Base-by-base conservation (phyloP, 352 stramenopile species). In the Phytophthora tubulina region DNA sequence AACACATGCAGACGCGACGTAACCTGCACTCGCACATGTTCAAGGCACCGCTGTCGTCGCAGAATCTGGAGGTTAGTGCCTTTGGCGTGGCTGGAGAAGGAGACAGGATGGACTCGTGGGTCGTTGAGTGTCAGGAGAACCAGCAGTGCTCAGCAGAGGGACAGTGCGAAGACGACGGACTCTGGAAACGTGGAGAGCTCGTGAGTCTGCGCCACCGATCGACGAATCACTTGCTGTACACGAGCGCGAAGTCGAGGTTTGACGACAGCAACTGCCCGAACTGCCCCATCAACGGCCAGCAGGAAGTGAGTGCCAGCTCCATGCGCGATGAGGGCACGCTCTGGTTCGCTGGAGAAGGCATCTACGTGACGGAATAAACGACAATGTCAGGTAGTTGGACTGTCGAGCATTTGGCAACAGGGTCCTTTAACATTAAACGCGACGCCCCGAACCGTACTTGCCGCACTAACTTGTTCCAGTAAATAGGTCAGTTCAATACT, bases 211-310 rank as follows among this genome's bases (percentile, higher is more conserved):
- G 85, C 66, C 89, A 86, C 63, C 72, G 64, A 4, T 63, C 60
- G 30, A 94, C 86, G 8, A 82, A 76, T 50, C 74, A 82, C 39
- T 79, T 85, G 54, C 73, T 96, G 31, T 51, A 64, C 51, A 94
- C 87, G 30, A 84, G 79, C 38, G 71, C 76, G 14, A 72, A 45
- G 33, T 67, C 72, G 39, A 82, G 85, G 17, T 96, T 94, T 63
- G 83, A 96, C 66, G 78, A 94, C 76, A 89, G 64, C 38, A 96
- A 96, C 71, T 96, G 89, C 51, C 87, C 87, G 15, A 80, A 75
- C 31, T 96, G 89, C 60, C 89, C 89, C 50, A 96, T 96, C 71
- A 93, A 94, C 64, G 89, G 89, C 17, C 89, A 96, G 72, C 89
- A 96, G 68, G 85, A 96, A 76, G 89, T 96, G 44, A 94, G 85